These are phyloP conservation scores for Fusarium sp. DNA, from an alignment of 2,329 filamentous ascomycete genomes.

Conservation along the genomic window DNA sequence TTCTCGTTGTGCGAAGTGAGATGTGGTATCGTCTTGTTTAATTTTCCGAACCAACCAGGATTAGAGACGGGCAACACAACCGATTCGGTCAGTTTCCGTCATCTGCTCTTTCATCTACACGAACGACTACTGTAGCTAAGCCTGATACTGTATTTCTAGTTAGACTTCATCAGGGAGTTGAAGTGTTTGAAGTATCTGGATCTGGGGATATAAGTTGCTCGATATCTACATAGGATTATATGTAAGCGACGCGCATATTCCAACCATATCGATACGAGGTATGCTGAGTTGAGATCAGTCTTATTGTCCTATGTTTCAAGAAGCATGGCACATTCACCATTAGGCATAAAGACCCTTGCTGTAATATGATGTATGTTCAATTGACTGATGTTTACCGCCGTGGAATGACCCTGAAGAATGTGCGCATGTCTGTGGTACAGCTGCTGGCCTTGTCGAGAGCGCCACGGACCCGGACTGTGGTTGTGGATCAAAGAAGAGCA, in stretches of 20 bases:
- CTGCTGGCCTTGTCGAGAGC: not conserved
- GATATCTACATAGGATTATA: not conserved
- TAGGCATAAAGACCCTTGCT: not conserved
- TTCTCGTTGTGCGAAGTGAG: slow-evolving; percentile 31
- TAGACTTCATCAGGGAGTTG: no score
- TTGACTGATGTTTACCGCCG: not conserved
- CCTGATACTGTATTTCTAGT: not conserved
- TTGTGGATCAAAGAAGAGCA: slow-evolving; percentile 3
- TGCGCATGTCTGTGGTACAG: not conserved
- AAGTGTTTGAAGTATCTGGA: not conserved
- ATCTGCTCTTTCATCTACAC: not conserved
- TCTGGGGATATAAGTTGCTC: not conserved
- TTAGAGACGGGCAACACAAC: slow-evolving; percentile 8
- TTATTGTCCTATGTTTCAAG: not conserved
- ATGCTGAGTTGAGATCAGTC: not conserved
- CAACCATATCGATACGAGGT: not conserved
- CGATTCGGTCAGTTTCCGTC: slow-evolving; percentile 40
- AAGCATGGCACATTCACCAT: not conserved
- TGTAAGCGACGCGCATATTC: not conserved
- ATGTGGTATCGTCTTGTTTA: slow-evolving; percentile 5
- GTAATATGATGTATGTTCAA: not conserved
- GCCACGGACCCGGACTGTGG: slow-evolving; percentile 6
- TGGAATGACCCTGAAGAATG: not conserved
- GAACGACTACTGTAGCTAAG: not conserved
- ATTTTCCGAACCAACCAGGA: not conserved